Evolutionary conservation across 371 early-diverging fungal genomes (phyloP).

Genomic region (Amoeboradix gromovi): DNA sequence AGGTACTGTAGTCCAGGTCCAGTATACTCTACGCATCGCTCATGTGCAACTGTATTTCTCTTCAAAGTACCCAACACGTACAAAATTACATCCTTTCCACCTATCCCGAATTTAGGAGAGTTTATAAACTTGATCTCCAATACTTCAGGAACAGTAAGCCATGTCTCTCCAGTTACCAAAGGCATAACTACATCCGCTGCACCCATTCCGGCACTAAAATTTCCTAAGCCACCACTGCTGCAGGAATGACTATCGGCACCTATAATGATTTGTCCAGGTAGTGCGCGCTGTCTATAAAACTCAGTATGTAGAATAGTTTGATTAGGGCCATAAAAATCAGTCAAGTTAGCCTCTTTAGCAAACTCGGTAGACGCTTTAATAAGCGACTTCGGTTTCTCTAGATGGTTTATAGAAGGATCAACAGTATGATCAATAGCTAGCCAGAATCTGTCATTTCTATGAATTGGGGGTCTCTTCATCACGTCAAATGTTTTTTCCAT

Average conservation of each 20-base stretch:
- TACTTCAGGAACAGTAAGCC: slow-evolving; percentile 46
- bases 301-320: slow-evolving; percentile 47
- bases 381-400: slow-evolving; percentile 29
- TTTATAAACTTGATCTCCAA: slow-evolving; percentile 35
- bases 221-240: slow-evolving; percentile 39
- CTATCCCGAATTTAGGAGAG: slow-evolving; percentile 36
- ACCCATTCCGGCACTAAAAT: slow-evolving; percentile 43
- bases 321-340: slow-evolving; percentile 38
- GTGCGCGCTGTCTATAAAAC: slow-evolving; percentile 46
- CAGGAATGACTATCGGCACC: slow-evolving; percentile 54
- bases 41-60: slow-evolving; percentile 46
- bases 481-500: slow-evolving; percentile 48
- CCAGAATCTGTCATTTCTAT: slow-evolving; percentile 50
- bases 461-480: slow-evolving; percentile 35
- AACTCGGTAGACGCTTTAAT: slow-evolving; percentile 30
- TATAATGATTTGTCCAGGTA: slow-evolving; percentile 42
- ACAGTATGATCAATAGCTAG: slow-evolving; percentile 46
- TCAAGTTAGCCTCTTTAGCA: slow-evolving; percentile 33
- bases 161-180: slow-evolving; percentile 44
- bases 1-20: slow-evolving; percentile 38
- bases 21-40: slow-evolving; percentile 42
- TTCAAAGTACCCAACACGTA: slow-evolving; percentile 42
- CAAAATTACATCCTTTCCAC: slow-evolving; percentile 44
- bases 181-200: slow-evolving; percentile 55
- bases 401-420: slow-evolving; percentile 36